A percentile compares a stretch with the other conserved stretches of the same genome.
Conservation (phyloP, 1,284 basidiomycete species). For the Leccinum griseonigrum region DNA sequence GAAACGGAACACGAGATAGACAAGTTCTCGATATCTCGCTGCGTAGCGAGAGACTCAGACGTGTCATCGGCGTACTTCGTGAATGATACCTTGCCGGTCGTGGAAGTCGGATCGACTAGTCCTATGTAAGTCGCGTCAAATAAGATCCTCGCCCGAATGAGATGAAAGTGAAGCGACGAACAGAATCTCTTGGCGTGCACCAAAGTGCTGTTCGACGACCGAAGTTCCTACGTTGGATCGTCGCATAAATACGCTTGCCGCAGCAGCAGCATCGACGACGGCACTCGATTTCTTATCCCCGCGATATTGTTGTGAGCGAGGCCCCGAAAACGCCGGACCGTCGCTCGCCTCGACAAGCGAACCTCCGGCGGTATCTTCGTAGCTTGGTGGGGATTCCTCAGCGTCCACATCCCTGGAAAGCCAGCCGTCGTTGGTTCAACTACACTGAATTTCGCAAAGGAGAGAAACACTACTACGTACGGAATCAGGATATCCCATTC, state of each 20-base stretch:
- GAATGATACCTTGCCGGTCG: background rate
- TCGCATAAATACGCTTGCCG: background rate
- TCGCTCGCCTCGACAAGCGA: background rate
- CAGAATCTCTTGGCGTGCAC: background rate
- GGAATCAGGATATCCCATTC: slow-evolving; percentile 1
- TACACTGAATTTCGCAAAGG: background rate
- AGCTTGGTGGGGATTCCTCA: slow-evolving; percentile 13
- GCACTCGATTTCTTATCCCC: background rate
- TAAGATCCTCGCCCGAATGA: too few relatives aligned
- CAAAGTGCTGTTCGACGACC: background rate
- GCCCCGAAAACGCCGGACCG: background rate
- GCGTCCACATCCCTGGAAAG: background rate
- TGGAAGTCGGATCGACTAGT: background rate
- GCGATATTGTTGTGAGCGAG: background rate
- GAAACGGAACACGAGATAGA: background rate
- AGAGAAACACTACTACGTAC: slow-evolving; percentile 4
- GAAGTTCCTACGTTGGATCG: background rate
- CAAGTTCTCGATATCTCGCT: background rate
- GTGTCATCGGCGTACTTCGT: background rate
- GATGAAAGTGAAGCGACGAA: background rate
- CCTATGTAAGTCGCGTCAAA: too few relatives aligned
- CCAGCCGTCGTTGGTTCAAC: background rate
- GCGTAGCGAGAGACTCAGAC: background rate
- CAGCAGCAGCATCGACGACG: background rate
- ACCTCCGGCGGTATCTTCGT: slow-evolving; percentile 10